A percentile compares a stretch with the other conserved stretches of the same genome.
Evolutionary conservation across 2,329 filamentous ascomycete species (phyloP).

Genomic region (Biscogniauxia mediterranea): DNA sequence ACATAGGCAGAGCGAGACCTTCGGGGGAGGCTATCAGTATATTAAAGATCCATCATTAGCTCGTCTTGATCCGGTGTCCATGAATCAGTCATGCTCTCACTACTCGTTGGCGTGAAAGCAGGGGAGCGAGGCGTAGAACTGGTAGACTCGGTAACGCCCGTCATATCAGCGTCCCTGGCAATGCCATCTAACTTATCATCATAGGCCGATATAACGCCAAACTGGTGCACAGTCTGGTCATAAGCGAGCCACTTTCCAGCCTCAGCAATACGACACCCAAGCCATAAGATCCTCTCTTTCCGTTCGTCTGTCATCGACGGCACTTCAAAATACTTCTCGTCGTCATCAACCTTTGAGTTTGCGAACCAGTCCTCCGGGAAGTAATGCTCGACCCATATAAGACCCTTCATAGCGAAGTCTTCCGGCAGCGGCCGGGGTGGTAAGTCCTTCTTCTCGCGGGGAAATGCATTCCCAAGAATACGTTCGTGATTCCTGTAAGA

Average conservation of each 20-base stretch:
- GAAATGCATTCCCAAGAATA: slow-evolving; percentile 46
- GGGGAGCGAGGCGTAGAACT: slow-evolving; percentile 7
- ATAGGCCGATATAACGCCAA: slow-evolving; percentile 39
- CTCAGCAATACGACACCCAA: slow-evolving; percentile 49
- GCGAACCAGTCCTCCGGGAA: slow-evolving; percentile 60
- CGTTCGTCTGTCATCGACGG: slow-evolving; percentile 57
- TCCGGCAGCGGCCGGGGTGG: slow-evolving; percentile 61
- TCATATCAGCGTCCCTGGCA: slow-evolving; percentile 19
- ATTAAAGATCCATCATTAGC: not conserved
- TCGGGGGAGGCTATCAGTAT: too few relatives aligned
- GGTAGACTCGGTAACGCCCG: slow-evolving; percentile 10
- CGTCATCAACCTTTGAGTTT: slow-evolving; percentile 60
- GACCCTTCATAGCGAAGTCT: slow-evolving; percentile 64
- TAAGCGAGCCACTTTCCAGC: slow-evolving; percentile 46
- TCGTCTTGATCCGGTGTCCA: slow-evolving; percentile 2
- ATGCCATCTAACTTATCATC: slow-evolving; percentile 35
- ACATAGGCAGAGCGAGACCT: too few relatives aligned
- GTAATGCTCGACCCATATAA: slow-evolving; percentile 59
- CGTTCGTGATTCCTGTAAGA: slow-evolving; percentile 30
- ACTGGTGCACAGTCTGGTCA: slow-evolving; percentile 36
- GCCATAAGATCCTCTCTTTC: slow-evolving; percentile 57
- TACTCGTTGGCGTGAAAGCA: slow-evolving; percentile 15
- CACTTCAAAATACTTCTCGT: slow-evolving; percentile 63
- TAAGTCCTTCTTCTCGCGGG: slow-evolving; percentile 41
- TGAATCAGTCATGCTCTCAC: slow-evolving; percentile 2